Evolutionary conservation across 176 grass and related monocot genomes (phyloP).

Genomic region (Phyllostachys edulis): DNA sequence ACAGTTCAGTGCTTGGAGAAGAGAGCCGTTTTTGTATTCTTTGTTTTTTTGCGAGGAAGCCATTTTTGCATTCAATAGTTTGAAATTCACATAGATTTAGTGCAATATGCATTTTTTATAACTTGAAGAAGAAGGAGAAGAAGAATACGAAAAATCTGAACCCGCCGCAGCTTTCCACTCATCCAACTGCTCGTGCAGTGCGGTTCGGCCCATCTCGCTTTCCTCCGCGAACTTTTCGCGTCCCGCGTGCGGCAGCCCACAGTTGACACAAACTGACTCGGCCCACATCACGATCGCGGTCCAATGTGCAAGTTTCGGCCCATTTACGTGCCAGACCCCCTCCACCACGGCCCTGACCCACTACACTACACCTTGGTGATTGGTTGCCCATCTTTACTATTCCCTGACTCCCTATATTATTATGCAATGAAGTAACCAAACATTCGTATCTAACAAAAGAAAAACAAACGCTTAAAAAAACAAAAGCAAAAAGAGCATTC

Average conservation of each 20-base stretch:
- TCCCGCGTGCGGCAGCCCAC: not conserved
- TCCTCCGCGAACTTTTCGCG: not conserved
- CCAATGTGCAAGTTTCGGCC: not conserved
- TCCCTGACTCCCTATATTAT: not conserved
- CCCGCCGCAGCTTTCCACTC: not conserved
- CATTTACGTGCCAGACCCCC: not conserved
- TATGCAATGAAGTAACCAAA: not conserved
- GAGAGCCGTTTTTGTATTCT: not conserved
- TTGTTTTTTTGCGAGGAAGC: too few relatives aligned
- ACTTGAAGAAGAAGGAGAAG: not conserved
- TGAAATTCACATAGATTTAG: not conserved
- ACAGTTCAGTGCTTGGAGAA: not conserved
- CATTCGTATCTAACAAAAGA: too few relatives aligned
- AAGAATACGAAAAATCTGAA: not conserved
- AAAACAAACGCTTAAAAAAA: not conserved
- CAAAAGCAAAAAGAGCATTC: not conserved
- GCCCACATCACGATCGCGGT: not conserved
- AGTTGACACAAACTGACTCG: not conserved
- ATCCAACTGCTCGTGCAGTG: not conserved
- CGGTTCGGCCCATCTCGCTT: not conserved
- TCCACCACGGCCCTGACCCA: not conserved
- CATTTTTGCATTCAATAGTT: not conserved
- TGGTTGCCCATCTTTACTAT: too few relatives aligned
- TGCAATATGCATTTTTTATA: not conserved
- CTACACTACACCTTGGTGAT: not conserved